Base-by-base conservation (phyloP, 495 filamentous ascomycete genomes). In the Aspergillus leporis region DNA sequence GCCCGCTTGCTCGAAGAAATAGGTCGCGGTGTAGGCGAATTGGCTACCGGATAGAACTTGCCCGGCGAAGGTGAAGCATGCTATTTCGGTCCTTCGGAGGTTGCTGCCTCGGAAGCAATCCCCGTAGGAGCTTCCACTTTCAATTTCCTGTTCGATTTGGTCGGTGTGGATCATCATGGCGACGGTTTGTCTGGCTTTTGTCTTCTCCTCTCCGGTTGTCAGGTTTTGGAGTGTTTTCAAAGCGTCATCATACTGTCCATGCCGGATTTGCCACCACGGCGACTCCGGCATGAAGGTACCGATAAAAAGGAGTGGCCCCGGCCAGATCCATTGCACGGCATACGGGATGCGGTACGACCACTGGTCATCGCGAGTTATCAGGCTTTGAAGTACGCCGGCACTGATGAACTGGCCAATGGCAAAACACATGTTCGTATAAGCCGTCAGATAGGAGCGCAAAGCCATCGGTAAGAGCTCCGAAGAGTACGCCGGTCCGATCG, bases 291-390 rank as follows among this genome's bases (percentile, higher is more conserved):
- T 76, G 46, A 81, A 78, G 9, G 43, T 52, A 41, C 73, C 57
- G 0, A 65, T 66, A 23, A 79, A 56, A 12, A 78, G 67, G 5
- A 85, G 63, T 0, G 77, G 68, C 34, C 78, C 67, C 1, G 80
- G 79, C 82, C 81, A 85, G 23, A 81, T 55, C 81, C 82, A 85
- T 63, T 83, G 83, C 9, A 84, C 52, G 5, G 79, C 77, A 61
- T 82, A 85, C 0, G 83, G 83, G 47, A 85, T 83, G 40, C 73
- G 76, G 56, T 83, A 86, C 30, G 76, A 74, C 83, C 81, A 85
- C 45, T 78, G 49, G 43, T 74, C 71, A 3, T 59, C 49, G 0
- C 68, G 54, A n/a, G 36, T 64, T 2, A 75, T 43, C 9, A 82
- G 63, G 18, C 70, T 65, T 60, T 70, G 62, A 8, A 81, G 70